Base-by-base conservation (phyloP, 2,329 filamentous ascomycete species). In the Fusarium mundagurra region DNA sequence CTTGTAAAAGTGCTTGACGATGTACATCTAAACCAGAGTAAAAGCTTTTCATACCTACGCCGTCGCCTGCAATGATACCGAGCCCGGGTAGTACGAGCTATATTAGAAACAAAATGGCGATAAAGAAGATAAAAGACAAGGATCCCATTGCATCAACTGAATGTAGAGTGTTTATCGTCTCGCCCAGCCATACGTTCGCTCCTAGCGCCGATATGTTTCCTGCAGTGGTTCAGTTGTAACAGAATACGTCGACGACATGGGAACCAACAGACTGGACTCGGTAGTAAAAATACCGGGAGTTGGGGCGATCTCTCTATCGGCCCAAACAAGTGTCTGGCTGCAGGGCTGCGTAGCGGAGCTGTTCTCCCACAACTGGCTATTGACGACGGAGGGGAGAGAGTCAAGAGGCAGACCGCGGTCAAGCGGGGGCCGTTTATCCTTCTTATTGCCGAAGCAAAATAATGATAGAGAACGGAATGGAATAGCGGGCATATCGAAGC, bases 261-360 rank as follows among this genome's bases (percentile, higher is more conserved):
- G 61, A n/a, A 61, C 48, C 18, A 65, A 50, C 12, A 67, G 41
- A 13, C 61, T 57, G 17, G 61, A 47, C 24, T 74, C 61, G 22
- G 64, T 61, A 12, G 68, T 67, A 34, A 43, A 31, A 31, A n/a
- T 29, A 8, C 58, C 57, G 8, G 63, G 62, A 34, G 61, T 39
- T 31, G 44, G 27, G 6, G n/a, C 34, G 11, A 77, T 63, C 20
- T 77, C 58, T 18, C 75, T 73, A 20, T 76, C 75, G 24, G 77
- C 79, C 81, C 80, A 81, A 39, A 82, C 78, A 36, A 69, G 65
- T 44, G 81, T 78, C 45, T 78, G 72, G 38, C 79, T 65, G 31
- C 65, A 61, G 14, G 69, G 65, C 27, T 68, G 64, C 6, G 63
- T 39, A 8, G 53, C 41, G 27, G 62, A 51, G 38, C 58, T 59